Base-by-base conservation (phyloP, 2,329 filamentous ascomycete species). In the Cyphellophora europaea region DNA sequence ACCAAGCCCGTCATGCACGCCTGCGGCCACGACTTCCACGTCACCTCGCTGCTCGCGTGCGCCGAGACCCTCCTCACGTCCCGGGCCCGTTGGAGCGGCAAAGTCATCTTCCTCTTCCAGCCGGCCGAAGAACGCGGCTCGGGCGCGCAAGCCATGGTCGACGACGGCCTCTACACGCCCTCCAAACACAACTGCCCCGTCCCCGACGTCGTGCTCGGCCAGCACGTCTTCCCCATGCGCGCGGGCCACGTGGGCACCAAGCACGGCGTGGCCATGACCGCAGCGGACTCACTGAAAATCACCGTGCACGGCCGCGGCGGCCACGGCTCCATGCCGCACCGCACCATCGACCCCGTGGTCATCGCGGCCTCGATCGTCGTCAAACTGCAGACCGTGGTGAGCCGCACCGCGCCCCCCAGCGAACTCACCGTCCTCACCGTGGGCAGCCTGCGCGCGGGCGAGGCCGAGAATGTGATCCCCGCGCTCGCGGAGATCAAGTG, bases 81-180 rank as follows among this genome's bases (percentile, higher is more conserved):
- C 0, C 60, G 54, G n/a, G 45, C 63, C 0, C 19, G 42, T 1
- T 84, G 79, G 79, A 59, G 52, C 6, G 79, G 79, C 0, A 82
- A 75, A 0, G 47, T 83, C 13, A 57, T 84, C 4, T 52, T 79
- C 5, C 54, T 75, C 3, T 84, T 83, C 52, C 80, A 84, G 47
- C 79, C 79, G 0, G 70, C 72, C 2, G 79, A 83, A 51, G 79
- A 84, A 52, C 63, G 69, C 2, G 75, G 69, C 0, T 65, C 61
- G 0, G 79, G 79, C 0, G 79, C 79, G 0, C 67, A 69, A 53
- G 58, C 73, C 15, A 79, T 79, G 74, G 61, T 79, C 3, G 66
- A 72, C 27, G 72, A 73, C 45, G 72, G 74, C 1, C 55, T 77
- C 28, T 77, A 56, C 62, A 66, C 51, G 52, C 44, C 45, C 62